Evolutionary conservation across 352 stramenopile species (phyloP), one percentile per base, ranked within the genome.

Genomic region (Phytopythium mirpurense): DNA sequence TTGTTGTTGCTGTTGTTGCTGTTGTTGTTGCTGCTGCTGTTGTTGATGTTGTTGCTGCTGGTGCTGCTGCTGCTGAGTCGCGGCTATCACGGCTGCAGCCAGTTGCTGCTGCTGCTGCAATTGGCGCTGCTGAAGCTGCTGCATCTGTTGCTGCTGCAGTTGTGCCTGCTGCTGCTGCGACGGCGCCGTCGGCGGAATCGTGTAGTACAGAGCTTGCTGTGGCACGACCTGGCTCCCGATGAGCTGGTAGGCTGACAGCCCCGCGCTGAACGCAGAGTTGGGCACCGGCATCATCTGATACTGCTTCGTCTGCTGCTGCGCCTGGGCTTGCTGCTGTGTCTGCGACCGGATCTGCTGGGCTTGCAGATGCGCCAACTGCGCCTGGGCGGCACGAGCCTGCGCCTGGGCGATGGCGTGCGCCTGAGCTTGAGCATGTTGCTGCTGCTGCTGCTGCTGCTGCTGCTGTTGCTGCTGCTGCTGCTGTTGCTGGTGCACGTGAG

Each of bases 171-270:
- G 71, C 41, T 72, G 64, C 57, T 82, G 72, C 18, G 64, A 60
- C 52, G 82, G 64, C 3, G 46, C 16, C 19, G 38, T 64, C 21
- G 79, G 75, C 2, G 64, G 47, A 56, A 77, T 78, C 42, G 62
- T 47, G 57, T 87, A 89, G 34, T 86, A 87, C 19, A 87, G 34
- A 16, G 68, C 63, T 41, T 87, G 78, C 31, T 79, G 69, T 32
- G 73, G 71, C 10, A 84, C 51, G 12, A 87, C 63, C 49, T 87
- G 78, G 51, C 85, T 86, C 21, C 70, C 72, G 0, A 87, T 72
- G 19, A 89, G 48, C 54, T 89, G 76, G 36, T 87, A 89, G 18
- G 75, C 73, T 41, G 73, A 62, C 8, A 89, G 68, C 23, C 66
- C 63, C 18, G 65, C 54, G 42, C 65, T 78, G 35, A 79, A 91